Evolutionary conservation across 805 yeast genomes (phyloP).

Genomic region (Wickerhamia fluorescens): DNA sequence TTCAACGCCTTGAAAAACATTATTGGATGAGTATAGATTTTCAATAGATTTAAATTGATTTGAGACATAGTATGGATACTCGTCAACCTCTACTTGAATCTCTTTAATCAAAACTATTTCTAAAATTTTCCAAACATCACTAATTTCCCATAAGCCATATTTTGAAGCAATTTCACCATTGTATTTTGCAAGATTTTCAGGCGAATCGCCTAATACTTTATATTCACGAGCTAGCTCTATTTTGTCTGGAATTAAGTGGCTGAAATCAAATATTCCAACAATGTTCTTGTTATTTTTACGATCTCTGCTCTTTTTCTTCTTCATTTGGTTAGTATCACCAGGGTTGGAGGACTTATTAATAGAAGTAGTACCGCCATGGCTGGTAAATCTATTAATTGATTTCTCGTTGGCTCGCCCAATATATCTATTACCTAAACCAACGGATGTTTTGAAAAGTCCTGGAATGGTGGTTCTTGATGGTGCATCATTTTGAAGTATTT

Average conservation of each 20-base stretch:
- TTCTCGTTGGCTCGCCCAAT: conserved; percentile 16
- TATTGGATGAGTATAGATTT: conserved; percentile 10
- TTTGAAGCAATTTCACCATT: conserved; percentile 66
- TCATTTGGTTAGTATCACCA: conserved; percentile 27
- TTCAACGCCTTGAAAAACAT: conserved; percentile 6
- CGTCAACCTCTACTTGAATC: too few species aligned
- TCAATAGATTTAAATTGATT: too few species aligned
- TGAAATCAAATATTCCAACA: conserved; percentile 60
- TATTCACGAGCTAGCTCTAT: conserved; percentile 64
- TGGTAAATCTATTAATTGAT: conserved; percentile 30
- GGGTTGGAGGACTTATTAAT: conserved; percentile 30
- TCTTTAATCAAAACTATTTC: conserved; percentile 41
- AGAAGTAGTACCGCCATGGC: conserved; percentile 31
- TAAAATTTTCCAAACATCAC: conserved; percentile 69
- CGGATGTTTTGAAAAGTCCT: conserved; percentile 37
- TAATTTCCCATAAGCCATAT: conserved; percentile 54
- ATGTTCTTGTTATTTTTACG: too few species aligned
- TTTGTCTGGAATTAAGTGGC: conserved; percentile 67
- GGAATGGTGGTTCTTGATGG: conserved; percentile 47
- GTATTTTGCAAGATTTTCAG: conserved; percentile 57
- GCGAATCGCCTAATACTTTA: conserved; percentile 53
- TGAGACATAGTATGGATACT: too few species aligned
- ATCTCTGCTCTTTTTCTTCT: conserved; percentile 22
- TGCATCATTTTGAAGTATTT: conserved; percentile 51
- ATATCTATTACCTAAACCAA: conserved; percentile 31